Evolutionary conservation across 768 basidiomycete species (phyloP).

Genomic region (Rhizopogon roseolus): DNA sequence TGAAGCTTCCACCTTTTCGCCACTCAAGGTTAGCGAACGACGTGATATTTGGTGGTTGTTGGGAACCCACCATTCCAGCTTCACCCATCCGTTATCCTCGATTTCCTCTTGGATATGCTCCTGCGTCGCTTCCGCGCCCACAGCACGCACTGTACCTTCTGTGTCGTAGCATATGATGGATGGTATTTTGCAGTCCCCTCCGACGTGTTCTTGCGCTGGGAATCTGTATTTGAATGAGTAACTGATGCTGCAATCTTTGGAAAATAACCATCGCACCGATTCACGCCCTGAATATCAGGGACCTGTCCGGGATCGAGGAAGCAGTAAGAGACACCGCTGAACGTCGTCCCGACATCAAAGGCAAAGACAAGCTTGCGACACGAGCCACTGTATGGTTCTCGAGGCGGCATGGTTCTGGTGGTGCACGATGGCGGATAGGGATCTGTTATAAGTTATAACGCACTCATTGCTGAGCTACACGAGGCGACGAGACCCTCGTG

Average conservation of each 20-base stretch:
- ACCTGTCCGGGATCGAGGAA: slow-evolving; percentile 26
- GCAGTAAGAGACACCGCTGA: slow-evolving; percentile 43
- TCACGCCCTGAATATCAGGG: slow-evolving; percentile 15
- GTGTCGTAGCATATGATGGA: slow-evolving; percentile 44
- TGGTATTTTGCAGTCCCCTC: slow-evolving; percentile 46
- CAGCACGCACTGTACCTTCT: slow-evolving; percentile 33
- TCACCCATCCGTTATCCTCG: slow-evolving; percentile 30
- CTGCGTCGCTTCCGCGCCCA: slow-evolving; percentile 41
- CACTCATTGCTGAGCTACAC: background rate
- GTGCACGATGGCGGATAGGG: background rate
- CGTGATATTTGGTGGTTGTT: too few species aligned
- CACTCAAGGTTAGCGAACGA: slow-evolving; percentile 4
- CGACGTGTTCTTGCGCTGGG: slow-evolving; percentile 41
- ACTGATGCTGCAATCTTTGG: background rate
- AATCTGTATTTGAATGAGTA: slow-evolving; percentile 28
- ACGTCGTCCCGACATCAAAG: slow-evolving; percentile 51
- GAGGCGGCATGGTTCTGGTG: slow-evolving; percentile 17
- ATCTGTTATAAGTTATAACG: slow-evolving; percentile 1
- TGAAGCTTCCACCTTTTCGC: slow-evolving; percentile 31
- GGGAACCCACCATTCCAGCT: slow-evolving; percentile 24
- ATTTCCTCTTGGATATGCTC: slow-evolving; percentile 34
- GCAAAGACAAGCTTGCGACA: slow-evolving; percentile 41
- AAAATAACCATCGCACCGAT: slow-evolving; percentile 17
- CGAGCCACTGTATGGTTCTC: slow-evolving; percentile 36
- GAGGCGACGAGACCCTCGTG: background rate